These are phyloP conservation scores for Glycyrrhiza uralensis DNA, from an alignment of 306 rosid genomes.

Conservation along the genomic window DNA sequence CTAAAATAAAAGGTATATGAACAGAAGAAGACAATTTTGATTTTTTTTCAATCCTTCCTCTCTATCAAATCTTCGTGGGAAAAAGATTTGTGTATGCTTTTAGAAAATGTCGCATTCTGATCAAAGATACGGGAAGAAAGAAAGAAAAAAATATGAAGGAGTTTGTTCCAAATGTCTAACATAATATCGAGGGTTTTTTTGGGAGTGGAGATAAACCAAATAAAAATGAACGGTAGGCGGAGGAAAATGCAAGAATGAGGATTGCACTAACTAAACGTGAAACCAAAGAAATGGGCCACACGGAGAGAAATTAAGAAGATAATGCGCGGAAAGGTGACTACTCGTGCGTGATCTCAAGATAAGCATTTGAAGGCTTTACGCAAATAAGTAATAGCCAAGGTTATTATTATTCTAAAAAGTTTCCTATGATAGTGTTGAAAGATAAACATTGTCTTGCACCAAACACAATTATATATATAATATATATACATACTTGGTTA, in stretches of 20 bases:
- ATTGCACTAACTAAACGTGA: constrained; percentile 30
- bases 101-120: constrained; percentile 15
- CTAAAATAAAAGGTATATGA: background rate
- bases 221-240: constrained; percentile 4
- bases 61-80: background rate
- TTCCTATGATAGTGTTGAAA: constrained; percentile 25
- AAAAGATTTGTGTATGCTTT: constrained; percentile 1
- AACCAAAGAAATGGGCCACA: constrained; percentile 32
- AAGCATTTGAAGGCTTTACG: constrained; percentile 43
- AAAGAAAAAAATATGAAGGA: constrained; percentile 23
- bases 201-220: background rate
- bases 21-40: constrained; percentile 1
- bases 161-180: constrained; percentile 40
- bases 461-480: background rate
- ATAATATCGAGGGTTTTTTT: background rate
- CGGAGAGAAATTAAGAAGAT: background rate
- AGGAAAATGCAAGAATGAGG: constrained; percentile 13
- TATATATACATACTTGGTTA: background rate
- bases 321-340: constrained; percentile 16
- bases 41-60: background rate
- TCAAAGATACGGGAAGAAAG: background rate
- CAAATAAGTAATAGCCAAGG: constrained; percentile 28
- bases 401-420: constrained; percentile 14
- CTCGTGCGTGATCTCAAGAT: constrained; percentile 24
- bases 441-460: constrained; percentile 10